A percentile compares a stretch with the other conserved stretches of the same genome.
Conservation (phyloP, 1,139 yeast genomes). For the Sugiyamaella grinbergsii region DNA sequence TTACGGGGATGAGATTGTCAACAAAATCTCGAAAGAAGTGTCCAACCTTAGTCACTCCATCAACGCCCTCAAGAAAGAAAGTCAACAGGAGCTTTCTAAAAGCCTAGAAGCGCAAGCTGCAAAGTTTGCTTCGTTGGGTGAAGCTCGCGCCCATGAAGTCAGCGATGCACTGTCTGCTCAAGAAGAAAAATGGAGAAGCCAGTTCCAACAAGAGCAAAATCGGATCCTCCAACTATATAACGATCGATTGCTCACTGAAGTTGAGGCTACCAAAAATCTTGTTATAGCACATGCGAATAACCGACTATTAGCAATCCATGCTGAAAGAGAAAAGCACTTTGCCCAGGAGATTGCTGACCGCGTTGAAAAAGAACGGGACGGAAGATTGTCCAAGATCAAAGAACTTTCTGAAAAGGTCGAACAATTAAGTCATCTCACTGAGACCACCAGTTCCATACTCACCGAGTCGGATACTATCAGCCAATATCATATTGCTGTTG, state of each 20-base stretch:
- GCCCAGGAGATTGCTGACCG: constrained; percentile 62
- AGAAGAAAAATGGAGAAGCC: constrained; percentile 56
- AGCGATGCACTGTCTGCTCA: constrained; percentile 50
- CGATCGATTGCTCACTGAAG: constrained; percentile 61
- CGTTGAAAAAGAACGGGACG: constrained; percentile 79
- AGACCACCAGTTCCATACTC: constrained; percentile 59
- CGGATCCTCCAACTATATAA: constrained; percentile 66
- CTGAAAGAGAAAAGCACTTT: constrained; percentile 72
- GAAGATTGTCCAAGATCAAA: constrained; percentile 70
- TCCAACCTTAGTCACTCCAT: constrained; percentile 37
- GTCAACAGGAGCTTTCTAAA: constrained; percentile 34
- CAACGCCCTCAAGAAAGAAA: constrained; percentile 31
- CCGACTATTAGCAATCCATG: constrained; percentile 68
- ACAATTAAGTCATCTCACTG: constrained; percentile 60
- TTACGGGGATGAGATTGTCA: constrained; percentile 37
- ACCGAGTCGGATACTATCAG: constrained; percentile 58
- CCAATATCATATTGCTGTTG: constrained; percentile 58
- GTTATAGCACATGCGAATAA: constrained; percentile 75
- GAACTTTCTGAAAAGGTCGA: constrained; percentile 60
- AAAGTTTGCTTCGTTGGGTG: constrained; percentile 35
- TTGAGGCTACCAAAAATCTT: constrained; percentile 68
- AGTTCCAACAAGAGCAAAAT: constrained; percentile 63
- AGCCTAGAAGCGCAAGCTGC: constrained; percentile 34
- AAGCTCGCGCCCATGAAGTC: constrained; percentile 37
- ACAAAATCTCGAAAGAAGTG: constrained; percentile 36